Percentiles rank a stretch among this genome's conserved stretches.
Evolutionary conservation across 495 filamentous ascomycete genomes (phyloP).

Genomic region (Hypoxylon intermedium): DNA sequence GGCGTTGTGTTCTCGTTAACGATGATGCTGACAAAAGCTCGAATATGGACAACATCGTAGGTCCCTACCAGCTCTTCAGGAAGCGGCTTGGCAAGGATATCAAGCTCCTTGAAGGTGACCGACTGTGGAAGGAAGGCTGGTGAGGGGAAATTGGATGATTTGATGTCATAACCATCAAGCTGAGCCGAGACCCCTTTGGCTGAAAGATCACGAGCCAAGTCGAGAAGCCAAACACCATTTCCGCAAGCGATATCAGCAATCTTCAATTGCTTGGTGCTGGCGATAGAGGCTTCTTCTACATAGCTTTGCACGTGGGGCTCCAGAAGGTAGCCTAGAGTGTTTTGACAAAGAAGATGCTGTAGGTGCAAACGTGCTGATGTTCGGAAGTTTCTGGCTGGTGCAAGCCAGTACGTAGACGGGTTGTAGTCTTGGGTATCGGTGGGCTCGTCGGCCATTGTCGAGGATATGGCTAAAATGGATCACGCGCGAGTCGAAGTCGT

Average conservation of each 20-base stretch:
- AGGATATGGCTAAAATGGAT: no score
- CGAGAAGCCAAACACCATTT: slow-evolving; percentile 12
- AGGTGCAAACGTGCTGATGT: slow-evolving; percentile 14
- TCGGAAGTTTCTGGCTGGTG: slow-evolving; percentile 15
- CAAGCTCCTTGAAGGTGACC: slow-evolving; percentile 13
- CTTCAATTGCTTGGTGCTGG: background rate
- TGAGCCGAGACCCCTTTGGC: slow-evolving; percentile 3
- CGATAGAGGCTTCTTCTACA: no score
- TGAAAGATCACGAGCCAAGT: slow-evolving; percentile 4
- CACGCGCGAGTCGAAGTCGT: no score
- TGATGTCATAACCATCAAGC: slow-evolving; percentile 25
- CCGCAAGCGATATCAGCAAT: slow-evolving; percentile 18
- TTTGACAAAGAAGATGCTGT: slow-evolving; percentile 12
- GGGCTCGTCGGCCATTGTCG: no score
- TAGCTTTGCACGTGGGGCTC: slow-evolving; percentile 1
- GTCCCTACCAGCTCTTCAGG: slow-evolving; percentile 19
- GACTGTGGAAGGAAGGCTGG: slow-evolving; percentile 27
- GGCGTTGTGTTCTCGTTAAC: slow-evolving; percentile 17
- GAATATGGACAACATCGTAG: slow-evolving; percentile 37
- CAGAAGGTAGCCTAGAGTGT: slow-evolving; percentile 5
- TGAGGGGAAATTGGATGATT: slow-evolving; percentile 15
- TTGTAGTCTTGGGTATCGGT: slow-evolving; percentile 2
- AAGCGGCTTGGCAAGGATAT: slow-evolving; percentile 15
- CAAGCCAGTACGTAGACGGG: slow-evolving; percentile 4
- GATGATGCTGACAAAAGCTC: slow-evolving; percentile 18